Percentiles rank a stretch among this genome's conserved stretches.
Conservation (phyloP, 805 yeast species). For the Suhomyces tanzawaensis region DNA sequence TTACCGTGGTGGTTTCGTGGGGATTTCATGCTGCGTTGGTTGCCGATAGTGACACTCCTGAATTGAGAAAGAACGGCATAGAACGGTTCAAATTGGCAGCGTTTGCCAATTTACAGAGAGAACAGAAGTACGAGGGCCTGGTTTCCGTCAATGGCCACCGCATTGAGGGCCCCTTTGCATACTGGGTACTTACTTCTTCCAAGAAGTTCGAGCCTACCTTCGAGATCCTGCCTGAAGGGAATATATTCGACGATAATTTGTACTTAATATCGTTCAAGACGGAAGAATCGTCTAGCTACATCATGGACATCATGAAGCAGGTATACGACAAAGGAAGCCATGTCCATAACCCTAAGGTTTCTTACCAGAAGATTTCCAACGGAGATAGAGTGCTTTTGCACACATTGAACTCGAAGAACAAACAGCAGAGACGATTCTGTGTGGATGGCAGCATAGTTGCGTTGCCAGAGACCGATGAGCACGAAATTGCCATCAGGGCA, state of each 20-base stretch:
- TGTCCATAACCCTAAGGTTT: conserved; percentile 45
- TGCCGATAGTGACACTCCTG: conserved; percentile 72
- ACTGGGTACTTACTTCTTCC: conserved; percentile 57
- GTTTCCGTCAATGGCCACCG: conserved; percentile 16
- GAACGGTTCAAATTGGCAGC: conserved; percentile 75
- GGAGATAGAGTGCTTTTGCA: conserved; percentile 23
- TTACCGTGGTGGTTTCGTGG: conserved; percentile 75
- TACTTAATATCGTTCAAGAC: conserved; percentile 47
- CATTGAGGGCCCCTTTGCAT: conserved; percentile 48
- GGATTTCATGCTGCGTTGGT: conserved; percentile 84
- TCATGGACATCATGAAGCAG: conserved; percentile 54
- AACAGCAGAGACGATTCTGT: conserved; percentile 52
- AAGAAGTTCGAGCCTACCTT: conserved; percentile 59
- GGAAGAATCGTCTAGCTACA: conserved; percentile 27
- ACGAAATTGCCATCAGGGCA: conserved; percentile 13
- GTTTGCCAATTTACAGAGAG: conserved; percentile 42
- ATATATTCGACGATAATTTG: conserved; percentile 40
- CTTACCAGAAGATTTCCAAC: conserved; percentile 37
- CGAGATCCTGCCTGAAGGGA: conserved; percentile 59
- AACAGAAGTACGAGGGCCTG: conserved; percentile 52
- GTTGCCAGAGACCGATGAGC: conserved; percentile 22
- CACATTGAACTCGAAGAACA: conserved; percentile 10
- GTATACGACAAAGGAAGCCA: conserved; percentile 61
- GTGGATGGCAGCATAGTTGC: conserved; percentile 59
- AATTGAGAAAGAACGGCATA: conserved; percentile 59